Evolutionary conservation across 2,329 filamentous ascomycete genomes (phyloP), one percentile per base, ranked within the genome.

Genomic region (Dactylellina drechsleri): DNA sequence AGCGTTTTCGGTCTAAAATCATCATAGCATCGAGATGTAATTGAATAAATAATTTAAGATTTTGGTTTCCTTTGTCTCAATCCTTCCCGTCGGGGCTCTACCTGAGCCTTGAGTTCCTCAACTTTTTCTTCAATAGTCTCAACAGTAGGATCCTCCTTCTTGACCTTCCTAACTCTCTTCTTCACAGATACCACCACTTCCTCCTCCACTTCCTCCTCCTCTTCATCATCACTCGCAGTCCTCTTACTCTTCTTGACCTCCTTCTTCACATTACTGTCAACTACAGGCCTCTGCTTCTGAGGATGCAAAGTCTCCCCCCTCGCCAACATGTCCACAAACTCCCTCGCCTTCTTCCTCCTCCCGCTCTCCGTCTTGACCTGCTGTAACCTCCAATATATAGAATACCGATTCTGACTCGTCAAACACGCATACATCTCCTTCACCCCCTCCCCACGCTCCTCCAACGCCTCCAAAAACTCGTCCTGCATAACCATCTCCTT

Each of bases 401-500:
- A 54, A 78, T 85, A 88, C 4, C 84, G 80, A 66, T 85, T 83
- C 3, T 82, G 81, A 78, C 82, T 85, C 18, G 80, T 83, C 77
- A 88, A 71, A 1, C 77, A 77, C 2, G 83, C 81, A 75, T 85
- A 87, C 40, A 82, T 83, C 0, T 68, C 76, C 15, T 81, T 81
- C 0, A 83, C 84, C 26, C 26, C 26, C 7, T 76, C 77, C 0
- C 79, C 76, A n/a, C 82, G 81, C 4, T 18, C 78, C 1, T 80
- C 79, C 54, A 88, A 76, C 10, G 83, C 84, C 0, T 52, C 79
- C 45, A 82, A 80, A 60, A 89, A 85, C 76, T 88, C 86, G 0
- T 80, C 78, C 0, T 87, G 86, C 1, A 85, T 43, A 16, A 13
- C 41, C 28, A 85, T 82, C 15, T 81, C 79, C 1, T 85, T 84